Conservation (phyloP, 2,329 filamentous ascomycete genomes). For the Aspergillus sp. region DNA sequence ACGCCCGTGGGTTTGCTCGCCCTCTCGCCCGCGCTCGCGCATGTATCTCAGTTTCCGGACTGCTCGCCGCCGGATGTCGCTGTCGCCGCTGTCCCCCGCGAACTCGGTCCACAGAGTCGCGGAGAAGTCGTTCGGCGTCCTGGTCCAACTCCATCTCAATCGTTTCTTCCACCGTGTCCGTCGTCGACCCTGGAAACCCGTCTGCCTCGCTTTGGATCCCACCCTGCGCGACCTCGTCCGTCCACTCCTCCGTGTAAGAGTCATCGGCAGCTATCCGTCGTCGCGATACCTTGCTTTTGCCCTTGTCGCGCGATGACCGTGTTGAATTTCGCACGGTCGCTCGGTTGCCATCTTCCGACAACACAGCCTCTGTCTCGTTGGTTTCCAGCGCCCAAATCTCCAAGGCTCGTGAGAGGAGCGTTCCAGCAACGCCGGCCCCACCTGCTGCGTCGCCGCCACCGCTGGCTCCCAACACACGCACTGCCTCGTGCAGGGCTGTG, state of each 20-base stretch:
- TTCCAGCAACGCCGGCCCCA: constrained; percentile 48
- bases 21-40: constrained; percentile 1
- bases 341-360: constrained; percentile 18
- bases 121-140: constrained; percentile 43
- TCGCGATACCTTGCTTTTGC: constrained; percentile 25
- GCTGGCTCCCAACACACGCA: constrained; percentile 46
- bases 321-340: constrained; percentile 19
- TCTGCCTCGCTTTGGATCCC: constrained; percentile 16
- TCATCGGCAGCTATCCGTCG: constrained; percentile 25
- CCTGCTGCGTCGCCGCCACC: constrained; percentile 49
- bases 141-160: constrained; percentile 45
- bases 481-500: constrained; percentile 72
- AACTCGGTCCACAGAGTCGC: constrained; percentile 38
- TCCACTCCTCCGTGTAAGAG: constrained; percentile 34
- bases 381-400: constrained; percentile 48
- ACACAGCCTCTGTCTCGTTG: constrained; percentile 24
- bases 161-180: constrained; percentile 30
- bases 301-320: constrained; percentile 29
- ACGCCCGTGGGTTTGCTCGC: constrained; percentile 16
- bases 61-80: constrained; percentile 5
- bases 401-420: constrained; percentile 45
- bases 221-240: constrained; percentile 36
- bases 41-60: constrained; percentile 22
- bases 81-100: constrained; percentile 26
- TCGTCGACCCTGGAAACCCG: neutral